Evolutionary conservation across 2,329 filamentous ascomycete species (phyloP).

Genomic region (Colletotrichum sp.): DNA sequence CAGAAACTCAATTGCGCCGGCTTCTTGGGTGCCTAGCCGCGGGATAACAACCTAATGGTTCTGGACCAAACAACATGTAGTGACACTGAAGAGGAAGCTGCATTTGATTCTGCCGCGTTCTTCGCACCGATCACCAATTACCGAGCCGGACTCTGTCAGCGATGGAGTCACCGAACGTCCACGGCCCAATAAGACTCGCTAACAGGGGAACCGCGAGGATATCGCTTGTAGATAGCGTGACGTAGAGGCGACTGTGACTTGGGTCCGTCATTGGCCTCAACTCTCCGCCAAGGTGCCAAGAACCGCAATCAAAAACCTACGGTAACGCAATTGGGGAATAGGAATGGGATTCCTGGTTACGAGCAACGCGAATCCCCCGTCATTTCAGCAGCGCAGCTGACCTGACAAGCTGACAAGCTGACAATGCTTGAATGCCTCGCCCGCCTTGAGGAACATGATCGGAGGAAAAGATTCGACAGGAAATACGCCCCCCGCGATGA

Average conservation of each 20-base stretch:
- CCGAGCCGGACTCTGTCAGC: neutral
- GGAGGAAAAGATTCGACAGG: neutral
- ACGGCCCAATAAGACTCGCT: neutral
- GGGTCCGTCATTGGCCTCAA: neutral
- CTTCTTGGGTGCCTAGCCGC: neutral
- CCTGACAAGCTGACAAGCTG: neutral
- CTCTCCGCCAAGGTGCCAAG: constrained; percentile 15
- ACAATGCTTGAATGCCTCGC: neutral
- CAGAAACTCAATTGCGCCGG: neutral
- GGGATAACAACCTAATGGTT: neutral
- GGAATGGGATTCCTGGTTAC: neutral
- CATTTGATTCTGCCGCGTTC: neutral
- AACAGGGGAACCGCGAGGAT: neutral
- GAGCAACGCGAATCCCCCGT: neutral
- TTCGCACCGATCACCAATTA: neutral
- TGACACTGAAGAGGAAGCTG: neutral
- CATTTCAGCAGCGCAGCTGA: neutral
- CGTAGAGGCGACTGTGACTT: neutral
- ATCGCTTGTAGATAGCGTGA: constrained; percentile 4
- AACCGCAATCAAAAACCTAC: neutral
- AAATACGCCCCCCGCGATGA: neutral
- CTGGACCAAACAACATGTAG: neutral
- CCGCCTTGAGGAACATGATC: neutral
- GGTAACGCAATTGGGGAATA: constrained; percentile 16
- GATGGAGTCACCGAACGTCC: neutral